A percentile compares a stretch with the other conserved stretches of the same genome.
These are phyloP conservation scores for Afroboletus lepidellus DNA, from an alignment of 1,284 basidiomycete species.

Conservation along the genomic window DNA sequence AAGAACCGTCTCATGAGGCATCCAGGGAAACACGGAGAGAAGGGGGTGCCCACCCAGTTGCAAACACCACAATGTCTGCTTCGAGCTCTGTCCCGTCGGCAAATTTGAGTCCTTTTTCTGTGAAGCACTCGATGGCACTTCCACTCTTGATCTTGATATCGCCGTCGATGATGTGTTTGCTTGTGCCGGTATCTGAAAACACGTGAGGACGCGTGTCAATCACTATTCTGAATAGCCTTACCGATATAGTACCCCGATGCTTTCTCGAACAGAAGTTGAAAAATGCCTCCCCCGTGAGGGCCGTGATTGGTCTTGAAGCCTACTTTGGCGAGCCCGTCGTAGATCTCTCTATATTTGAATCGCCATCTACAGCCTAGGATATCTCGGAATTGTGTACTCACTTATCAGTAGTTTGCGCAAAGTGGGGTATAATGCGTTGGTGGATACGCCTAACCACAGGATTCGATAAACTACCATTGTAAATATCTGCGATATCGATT, in stretches of 20 bases:
- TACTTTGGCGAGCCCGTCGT: constrained; percentile 42
- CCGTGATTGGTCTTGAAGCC: constrained; percentile 47
- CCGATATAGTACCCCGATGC: constrained; percentile 47
- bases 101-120: constrained; percentile 38
- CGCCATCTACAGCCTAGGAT: background rate
- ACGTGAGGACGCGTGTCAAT: background rate
- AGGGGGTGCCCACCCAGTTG: constrained; percentile 36
- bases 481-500: constrained; percentile 27
- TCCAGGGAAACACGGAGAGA: no score
- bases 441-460: constrained; percentile 15
- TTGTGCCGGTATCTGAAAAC: constrained; percentile 36
- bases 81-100: constrained; percentile 43
- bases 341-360: constrained; percentile 26
- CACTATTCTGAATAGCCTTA: background rate
- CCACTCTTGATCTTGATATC: constrained; percentile 46
- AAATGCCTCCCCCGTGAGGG: constrained; percentile 36
- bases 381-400: constrained; percentile 3
- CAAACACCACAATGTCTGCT: constrained; percentile 48
- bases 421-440: constrained; percentile 16
- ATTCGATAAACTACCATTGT: constrained; percentile 18
- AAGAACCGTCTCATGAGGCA: no score
- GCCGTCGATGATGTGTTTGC: constrained; percentile 41
- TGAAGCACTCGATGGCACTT: constrained; percentile 36
- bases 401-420: constrained; percentile 31
- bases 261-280: constrained; percentile 35